Percentiles rank a stretch among this genome's conserved stretches.
Evolutionary conservation across 495 filamentous ascomycete species (phyloP).

Genomic region (Tuber melanosporum): DNA sequence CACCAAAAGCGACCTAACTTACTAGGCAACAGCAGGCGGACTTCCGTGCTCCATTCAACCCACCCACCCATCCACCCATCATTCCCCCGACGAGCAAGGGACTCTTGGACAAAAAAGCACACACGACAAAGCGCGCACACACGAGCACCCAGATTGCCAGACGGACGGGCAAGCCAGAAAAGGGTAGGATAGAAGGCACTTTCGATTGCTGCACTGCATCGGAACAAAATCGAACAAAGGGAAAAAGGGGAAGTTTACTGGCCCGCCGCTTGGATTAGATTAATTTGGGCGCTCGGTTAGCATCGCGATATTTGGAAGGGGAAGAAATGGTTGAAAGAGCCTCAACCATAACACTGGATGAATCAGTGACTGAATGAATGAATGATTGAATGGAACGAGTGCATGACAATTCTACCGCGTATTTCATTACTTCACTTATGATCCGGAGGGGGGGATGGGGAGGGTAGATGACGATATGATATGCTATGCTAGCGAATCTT

Average conservation of each 20-base stretch:
- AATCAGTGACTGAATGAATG: neutral
- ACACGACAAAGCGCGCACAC: constrained; percentile 3
- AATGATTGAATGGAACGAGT: neutral
- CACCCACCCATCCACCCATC: neutral
- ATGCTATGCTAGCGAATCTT: neutral
- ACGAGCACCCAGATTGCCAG: neutral
- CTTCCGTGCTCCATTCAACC: neutral
- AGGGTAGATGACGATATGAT: neutral
- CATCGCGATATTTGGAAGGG: neutral
- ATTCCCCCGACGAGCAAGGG: neutral
- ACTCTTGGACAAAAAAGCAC: neutral
- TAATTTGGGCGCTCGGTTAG: neutral
- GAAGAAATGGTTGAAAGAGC: neutral
- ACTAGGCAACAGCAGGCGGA: neutral
- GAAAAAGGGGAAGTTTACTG: neutral
- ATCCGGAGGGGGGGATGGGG: neutral
- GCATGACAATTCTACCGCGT: neutral
- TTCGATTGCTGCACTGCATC: neutral
- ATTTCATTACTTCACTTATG: neutral
- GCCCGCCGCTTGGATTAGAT: neutral
- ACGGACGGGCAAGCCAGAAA: neutral
- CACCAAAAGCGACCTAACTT: neutral
- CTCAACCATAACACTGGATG: neutral
- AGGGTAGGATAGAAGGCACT: neutral
- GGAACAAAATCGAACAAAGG: neutral